phyloP scores from a whole-genome alignment of 768 basidiomycete genomes.

The Lentinula aciculospora region DNA sequence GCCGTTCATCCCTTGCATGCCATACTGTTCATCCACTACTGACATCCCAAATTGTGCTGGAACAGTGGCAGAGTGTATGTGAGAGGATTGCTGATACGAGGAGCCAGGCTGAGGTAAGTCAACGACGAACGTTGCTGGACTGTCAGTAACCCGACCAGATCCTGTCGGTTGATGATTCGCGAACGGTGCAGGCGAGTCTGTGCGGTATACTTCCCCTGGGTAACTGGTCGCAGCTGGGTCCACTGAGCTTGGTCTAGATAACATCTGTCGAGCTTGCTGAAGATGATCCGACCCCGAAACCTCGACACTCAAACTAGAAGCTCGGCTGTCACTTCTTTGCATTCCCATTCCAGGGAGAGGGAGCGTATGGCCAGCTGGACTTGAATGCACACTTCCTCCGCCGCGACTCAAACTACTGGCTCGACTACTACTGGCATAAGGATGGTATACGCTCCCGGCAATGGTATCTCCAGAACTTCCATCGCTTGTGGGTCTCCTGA shows the following conservation, averaged over 20 bases:
- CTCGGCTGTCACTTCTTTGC: constrained; percentile 18
- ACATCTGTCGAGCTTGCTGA: constrained; percentile 1
- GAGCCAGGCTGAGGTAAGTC: constrained; percentile 3
- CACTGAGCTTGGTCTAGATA: constrained; percentile 9
- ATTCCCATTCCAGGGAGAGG: constrained; percentile 23
- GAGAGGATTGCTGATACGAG: background rate
- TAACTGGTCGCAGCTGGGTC: constrained; percentile 14
- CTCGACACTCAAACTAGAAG: constrained; percentile 16
- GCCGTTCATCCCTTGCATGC: background rate
- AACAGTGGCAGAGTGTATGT: constrained; percentile 4
- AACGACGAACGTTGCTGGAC: constrained; percentile 1
- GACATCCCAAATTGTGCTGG: background rate
- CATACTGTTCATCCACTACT: background rate
- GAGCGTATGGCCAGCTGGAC: constrained; percentile 33
- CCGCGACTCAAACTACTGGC: constrained; percentile 2
- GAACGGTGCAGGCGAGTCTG: constrained; percentile 36
- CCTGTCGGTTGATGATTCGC: background rate
- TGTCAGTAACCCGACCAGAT: constrained; percentile 4
- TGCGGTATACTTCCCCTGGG: constrained; percentile 30
- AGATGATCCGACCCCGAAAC: constrained; percentile 24
- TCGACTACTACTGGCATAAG: constrained; percentile 34
- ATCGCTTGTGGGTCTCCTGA: constrained; percentile 10
- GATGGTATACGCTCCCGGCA: constrained; percentile 46
- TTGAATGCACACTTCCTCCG: constrained; percentile 9
- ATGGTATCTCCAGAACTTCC: background rate